Percentiles rank a stretch among this genome's conserved stretches.
Conservation (phyloP, 1,139 yeast genomes). For the Blastobotrys indianensis region DNA sequence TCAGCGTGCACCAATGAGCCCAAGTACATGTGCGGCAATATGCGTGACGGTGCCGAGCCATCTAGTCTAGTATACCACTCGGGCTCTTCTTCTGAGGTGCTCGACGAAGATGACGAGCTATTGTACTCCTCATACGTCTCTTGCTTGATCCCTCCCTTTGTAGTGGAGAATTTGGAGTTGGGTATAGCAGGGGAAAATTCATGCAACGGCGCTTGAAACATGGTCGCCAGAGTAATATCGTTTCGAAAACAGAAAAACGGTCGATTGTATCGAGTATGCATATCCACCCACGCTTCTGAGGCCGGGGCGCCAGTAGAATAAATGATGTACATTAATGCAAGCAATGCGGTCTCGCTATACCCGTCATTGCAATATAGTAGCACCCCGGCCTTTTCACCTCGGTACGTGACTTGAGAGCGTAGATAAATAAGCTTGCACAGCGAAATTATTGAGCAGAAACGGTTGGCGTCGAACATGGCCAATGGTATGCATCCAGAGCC, state of each 20-base stretch:
- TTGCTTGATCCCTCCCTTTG: not conserved
- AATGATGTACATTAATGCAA: conserved; percentile 64
- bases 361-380: conserved; percentile 84
- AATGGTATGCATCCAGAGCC: conserved; percentile 53
- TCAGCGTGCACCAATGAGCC: conserved; percentile 85
- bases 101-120: not conserved
- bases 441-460: conserved; percentile 24
- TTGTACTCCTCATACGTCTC: not conserved
- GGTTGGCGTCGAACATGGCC: conserved; percentile 22
- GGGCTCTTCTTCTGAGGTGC: not conserved
- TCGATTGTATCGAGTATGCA: conserved; percentile 60
- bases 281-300: conserved; percentile 46
- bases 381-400: conserved; percentile 26
- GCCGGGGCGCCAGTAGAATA: conserved; percentile 52
- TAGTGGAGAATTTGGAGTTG: not conserved
- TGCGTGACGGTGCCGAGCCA: conserved; percentile 68
- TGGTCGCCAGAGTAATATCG: conserved; percentile 61
- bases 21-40: conserved; percentile 75
- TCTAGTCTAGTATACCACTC: conserved; percentile 33
- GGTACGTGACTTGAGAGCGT: conserved; percentile 23
- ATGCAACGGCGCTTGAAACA: conserved; percentile 55
- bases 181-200: conserved; percentile 45
- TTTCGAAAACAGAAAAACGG: conserved; percentile 80
- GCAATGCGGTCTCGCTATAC: conserved; percentile 79
- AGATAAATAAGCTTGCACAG: conserved; percentile 33